phyloP scores from a whole-genome alignment of 495 filamentous ascomycete species.

The Xylaria cubensis region DNA sequence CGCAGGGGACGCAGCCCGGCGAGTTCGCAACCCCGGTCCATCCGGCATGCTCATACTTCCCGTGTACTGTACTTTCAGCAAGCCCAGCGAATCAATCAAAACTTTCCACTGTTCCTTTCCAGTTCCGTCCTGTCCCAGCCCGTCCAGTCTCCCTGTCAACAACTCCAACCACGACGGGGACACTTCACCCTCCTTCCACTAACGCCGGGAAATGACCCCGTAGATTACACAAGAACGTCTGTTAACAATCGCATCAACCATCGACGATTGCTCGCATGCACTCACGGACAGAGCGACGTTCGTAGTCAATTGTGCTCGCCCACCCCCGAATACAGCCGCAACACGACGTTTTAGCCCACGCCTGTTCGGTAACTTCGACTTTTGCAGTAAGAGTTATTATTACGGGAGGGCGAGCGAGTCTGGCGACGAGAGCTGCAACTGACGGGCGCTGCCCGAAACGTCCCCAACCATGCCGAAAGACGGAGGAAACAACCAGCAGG shows the following conservation, averaged over 20 bases:
- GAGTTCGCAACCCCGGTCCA: constrained; percentile 28
- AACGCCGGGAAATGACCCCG: constrained; percentile 3
- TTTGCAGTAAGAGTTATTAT: not conserved
- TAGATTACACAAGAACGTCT: constrained; percentile 3
- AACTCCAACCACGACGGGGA: constrained; percentile 35
- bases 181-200: constrained; percentile 32
- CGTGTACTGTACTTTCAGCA: constrained; percentile 14
- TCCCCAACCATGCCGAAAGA: constrained; percentile 52
- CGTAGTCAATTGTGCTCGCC: constrained; percentile 9
- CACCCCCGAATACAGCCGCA: constrained; percentile 6
- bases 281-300: not conserved
- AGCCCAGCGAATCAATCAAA: constrained; percentile 40
- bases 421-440: constrained; percentile 52
- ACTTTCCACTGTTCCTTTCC: constrained; percentile 44
- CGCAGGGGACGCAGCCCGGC: constrained; percentile 16
- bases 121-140: constrained; percentile 18
- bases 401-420: constrained; percentile 28
- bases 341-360: constrained; percentile 4
- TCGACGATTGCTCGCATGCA: constrained; percentile 18
- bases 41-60: constrained; percentile 23
- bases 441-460: constrained; percentile 60
- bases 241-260: not conserved
- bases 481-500: constrained; percentile 43
- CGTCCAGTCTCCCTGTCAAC: constrained; percentile 36
- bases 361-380: constrained; percentile 2